Evolutionary conservation across 129 eudicot species (phyloP).

Genomic region (Artemisia tridentata): DNA sequence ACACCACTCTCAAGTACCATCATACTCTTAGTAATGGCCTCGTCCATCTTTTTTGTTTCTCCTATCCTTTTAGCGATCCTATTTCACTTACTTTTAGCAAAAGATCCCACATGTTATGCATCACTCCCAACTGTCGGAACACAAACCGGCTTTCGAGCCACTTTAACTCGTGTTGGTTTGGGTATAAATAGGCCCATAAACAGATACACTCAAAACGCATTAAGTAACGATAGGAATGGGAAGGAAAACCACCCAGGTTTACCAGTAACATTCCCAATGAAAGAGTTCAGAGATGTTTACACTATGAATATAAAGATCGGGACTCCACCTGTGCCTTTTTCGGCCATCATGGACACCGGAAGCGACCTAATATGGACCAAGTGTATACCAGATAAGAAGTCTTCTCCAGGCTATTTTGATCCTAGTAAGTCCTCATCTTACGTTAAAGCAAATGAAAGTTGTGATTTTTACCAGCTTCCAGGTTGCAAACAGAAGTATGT

Average conservation of each 20-base stretch:
- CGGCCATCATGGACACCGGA: constrained; percentile 30
- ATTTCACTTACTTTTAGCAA: constrained; percentile 10
- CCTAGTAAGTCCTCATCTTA: too few relatives aligned
- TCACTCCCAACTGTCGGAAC: too few relatives aligned
- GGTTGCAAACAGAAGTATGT: too few relatives aligned
- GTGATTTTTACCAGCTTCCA: too few relatives aligned
- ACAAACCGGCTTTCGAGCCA: background rate
- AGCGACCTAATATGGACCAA: constrained; percentile 29
- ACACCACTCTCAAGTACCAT: too few relatives aligned
- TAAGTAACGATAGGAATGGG: background rate
- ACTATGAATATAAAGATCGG: constrained; percentile 8
- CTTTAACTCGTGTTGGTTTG: background rate
- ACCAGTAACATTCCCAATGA: too few relatives aligned
- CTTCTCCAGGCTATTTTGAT: too few relatives aligned
- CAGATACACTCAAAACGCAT: background rate
- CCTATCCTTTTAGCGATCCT: constrained; percentile 1
- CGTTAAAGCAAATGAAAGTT: too few relatives aligned
- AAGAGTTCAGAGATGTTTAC: background rate
- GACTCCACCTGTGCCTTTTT: constrained; percentile 17
- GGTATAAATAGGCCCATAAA: background rate
- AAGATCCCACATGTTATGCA: too few relatives aligned
- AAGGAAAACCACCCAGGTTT: background rate
- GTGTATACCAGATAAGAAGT: background rate
- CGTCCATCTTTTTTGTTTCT: constrained; percentile 13
- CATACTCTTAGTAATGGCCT: constrained; percentile 11